These are phyloP conservation scores for Hypoxylon sp. DNA, from an alignment of 2,329 filamentous ascomycete genomes.

Conservation along the genomic window DNA sequence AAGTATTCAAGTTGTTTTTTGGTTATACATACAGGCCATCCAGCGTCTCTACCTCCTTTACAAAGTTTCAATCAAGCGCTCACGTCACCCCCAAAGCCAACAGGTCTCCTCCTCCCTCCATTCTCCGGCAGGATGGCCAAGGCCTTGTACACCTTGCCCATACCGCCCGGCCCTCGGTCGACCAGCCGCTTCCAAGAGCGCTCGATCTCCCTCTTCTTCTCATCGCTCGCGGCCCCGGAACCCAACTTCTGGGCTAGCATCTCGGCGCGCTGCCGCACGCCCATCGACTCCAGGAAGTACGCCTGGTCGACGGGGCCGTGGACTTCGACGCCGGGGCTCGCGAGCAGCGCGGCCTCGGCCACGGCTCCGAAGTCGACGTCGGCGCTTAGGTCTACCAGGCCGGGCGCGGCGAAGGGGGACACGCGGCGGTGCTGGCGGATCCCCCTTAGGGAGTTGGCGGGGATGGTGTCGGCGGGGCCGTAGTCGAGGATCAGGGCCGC, in stretches of 20 bases:
- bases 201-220: slow-evolving; percentile 65
- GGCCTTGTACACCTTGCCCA: slow-evolving; percentile 96
- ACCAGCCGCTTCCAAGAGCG: slow-evolving; percentile 84
- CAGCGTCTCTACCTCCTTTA: not conserved
- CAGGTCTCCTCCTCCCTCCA: slow-evolving; percentile 77
- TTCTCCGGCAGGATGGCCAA: slow-evolving; percentile 91
- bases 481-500: slow-evolving; percentile 98
- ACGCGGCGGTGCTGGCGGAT: slow-evolving; percentile 83
- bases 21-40: not conserved
- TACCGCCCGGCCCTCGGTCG: slow-evolving; percentile 84
- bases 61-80: slow-evolving; percentile 15
- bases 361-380: slow-evolving; percentile 94
- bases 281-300: slow-evolving; percentile 82
- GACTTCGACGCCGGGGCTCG: slow-evolving; percentile 85
- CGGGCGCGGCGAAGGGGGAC: slow-evolving; percentile 82
- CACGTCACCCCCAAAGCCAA: slow-evolving; percentile 88
- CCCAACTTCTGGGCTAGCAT: slow-evolving; percentile 65
- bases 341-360: slow-evolving; percentile 81
- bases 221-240: slow-evolving; percentile 59
- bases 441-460: slow-evolving; percentile 89
- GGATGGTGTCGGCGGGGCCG: slow-evolving; percentile 81
- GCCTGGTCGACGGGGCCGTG: slow-evolving; percentile 92
- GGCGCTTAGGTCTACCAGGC: slow-evolving; percentile 87
- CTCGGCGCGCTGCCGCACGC: slow-evolving; percentile 81
- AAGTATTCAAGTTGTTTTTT: not conserved